phyloP scores from a whole-genome alignment of 768 basidiomycete genomes.

The Tricholoma saponaceum region DNA sequence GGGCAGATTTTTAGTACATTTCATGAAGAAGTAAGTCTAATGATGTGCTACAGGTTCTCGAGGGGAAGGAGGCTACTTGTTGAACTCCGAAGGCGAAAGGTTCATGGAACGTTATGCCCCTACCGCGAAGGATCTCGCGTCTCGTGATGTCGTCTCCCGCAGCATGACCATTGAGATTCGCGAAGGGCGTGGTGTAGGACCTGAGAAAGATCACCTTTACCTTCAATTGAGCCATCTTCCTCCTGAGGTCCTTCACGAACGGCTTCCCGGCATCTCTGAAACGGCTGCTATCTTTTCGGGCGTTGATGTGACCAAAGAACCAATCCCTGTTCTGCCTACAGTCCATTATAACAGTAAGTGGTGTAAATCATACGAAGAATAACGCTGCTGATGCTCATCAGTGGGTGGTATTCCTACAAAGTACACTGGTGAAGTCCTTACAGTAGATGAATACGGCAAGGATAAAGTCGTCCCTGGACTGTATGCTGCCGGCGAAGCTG shows the following conservation, averaged over 20 bases:
- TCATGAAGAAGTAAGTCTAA: not conserved
- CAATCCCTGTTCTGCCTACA: conserved; percentile 96
- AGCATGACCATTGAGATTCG: conserved; percentile 99
- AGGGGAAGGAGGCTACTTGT: conserved; percentile 97
- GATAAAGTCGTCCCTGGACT: conserved; percentile 94
- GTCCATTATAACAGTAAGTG: conserved; percentile 97
- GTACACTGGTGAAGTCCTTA: conserved; percentile 97
- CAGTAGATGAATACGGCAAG: conserved; percentile 81
- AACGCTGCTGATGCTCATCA: conserved; percentile 22
- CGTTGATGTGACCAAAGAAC: conserved; percentile 99
- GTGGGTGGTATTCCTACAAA: conserved; percentile 99
- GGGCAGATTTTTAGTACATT: conserved; percentile 7
- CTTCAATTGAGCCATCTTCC: conserved; percentile 97
- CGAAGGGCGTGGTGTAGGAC: conserved; percentile 97
- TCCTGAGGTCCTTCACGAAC: conserved; percentile 91
- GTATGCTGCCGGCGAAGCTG: conserved; percentile 98
- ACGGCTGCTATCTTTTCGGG: conserved; percentile 98
- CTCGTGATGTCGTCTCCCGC: conserved; percentile 98
- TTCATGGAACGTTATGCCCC: conserved; percentile 99
- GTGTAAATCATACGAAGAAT: not conserved
- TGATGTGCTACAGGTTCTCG: conserved; percentile 68
- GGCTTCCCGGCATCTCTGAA: conserved; percentile 98
- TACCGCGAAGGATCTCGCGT: conserved; percentile 98
- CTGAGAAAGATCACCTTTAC: conserved; percentile 96
- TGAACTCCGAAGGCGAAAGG: conserved; percentile 98